These are phyloP conservation scores for Cladophialophora chaetospira DNA, from an alignment of 2,329 filamentous ascomycete genomes.

Conservation along the genomic window DNA sequence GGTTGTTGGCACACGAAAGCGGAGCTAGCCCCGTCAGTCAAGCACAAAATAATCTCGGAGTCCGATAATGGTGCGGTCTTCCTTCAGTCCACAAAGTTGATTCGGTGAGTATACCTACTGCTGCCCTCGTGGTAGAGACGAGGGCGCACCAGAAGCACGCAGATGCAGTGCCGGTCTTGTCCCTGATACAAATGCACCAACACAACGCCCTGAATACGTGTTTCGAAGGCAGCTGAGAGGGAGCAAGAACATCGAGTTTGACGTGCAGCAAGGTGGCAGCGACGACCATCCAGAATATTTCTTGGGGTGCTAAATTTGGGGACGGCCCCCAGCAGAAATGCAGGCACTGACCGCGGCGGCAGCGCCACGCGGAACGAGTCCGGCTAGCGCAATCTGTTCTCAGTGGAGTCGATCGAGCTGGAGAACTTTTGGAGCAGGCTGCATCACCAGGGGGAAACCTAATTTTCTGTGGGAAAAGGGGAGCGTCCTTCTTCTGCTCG, in stretches of 20 bases:
- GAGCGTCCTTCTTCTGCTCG: background rate
- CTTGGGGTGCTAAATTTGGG: background rate
- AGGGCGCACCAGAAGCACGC: background rate
- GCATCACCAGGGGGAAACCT: background rate
- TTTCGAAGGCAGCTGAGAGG: too few species aligned
- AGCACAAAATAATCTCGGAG: conserved; percentile 28
- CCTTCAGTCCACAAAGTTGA: conserved; percentile 2
- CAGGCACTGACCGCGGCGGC: background rate
- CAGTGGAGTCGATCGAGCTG: background rate
- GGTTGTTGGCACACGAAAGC: conserved; percentile 11
- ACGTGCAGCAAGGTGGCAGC: background rate
- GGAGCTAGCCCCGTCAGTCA: conserved; percentile 25
- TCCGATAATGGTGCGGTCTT: conserved; percentile 21
- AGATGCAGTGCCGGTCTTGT: background rate
- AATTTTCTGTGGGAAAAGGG: background rate
- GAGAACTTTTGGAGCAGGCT: background rate
- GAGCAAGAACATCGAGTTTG: background rate
- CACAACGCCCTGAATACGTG: background rate
- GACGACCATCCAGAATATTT: background rate
- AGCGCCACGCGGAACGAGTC: background rate
- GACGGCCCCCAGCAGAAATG: conserved; percentile 4
- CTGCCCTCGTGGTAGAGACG: background rate
- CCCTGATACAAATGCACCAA: too few species aligned
- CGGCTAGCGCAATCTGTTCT: conserved; percentile 4
- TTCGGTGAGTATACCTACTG: background rate